A percentile compares a stretch with the other conserved stretches of the same genome.
These are phyloP conservation scores for Solanum phureja DNA, from an alignment of 257 asterid species.

Conservation along the genomic window DNA sequence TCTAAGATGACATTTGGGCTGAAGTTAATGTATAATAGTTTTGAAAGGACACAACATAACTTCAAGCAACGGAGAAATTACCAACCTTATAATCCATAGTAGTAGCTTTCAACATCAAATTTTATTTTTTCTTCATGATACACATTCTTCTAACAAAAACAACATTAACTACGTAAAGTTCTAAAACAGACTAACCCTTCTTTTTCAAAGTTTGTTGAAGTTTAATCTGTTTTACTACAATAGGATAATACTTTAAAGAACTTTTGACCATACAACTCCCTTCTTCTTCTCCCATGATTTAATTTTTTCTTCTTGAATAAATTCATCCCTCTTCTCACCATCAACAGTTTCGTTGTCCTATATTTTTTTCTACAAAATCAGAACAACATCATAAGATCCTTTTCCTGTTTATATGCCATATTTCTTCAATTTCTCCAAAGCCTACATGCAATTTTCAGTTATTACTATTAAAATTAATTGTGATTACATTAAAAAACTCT, in stretches of 20 bases:
- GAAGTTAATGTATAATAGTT: no score
- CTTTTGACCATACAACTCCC: background rate
- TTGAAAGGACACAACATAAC: no score
- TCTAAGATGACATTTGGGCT: no score
- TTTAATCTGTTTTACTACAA: background rate
- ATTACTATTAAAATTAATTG: no score
- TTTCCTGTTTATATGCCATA: background rate
- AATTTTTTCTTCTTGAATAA: no score
- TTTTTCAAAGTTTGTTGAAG: background rate
- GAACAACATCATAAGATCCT: no score
- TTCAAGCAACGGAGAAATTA: background rate
- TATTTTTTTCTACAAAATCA: background rate
- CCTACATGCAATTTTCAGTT: no score
- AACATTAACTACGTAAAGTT: no score
- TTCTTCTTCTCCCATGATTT: background rate
- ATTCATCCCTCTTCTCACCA: background rate
- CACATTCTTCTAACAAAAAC: background rate
- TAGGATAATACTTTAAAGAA: background rate
- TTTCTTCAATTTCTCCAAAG: background rate
- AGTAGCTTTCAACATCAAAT: background rate
- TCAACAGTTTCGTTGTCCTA: background rate
- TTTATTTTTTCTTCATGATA: background rate
- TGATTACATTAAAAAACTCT: no score
- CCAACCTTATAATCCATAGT: background rate
- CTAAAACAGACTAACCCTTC: background rate